Evolutionary conservation across 805 yeast species (phyloP).

Genomic region (Spathaspora gorwiae): DNA sequence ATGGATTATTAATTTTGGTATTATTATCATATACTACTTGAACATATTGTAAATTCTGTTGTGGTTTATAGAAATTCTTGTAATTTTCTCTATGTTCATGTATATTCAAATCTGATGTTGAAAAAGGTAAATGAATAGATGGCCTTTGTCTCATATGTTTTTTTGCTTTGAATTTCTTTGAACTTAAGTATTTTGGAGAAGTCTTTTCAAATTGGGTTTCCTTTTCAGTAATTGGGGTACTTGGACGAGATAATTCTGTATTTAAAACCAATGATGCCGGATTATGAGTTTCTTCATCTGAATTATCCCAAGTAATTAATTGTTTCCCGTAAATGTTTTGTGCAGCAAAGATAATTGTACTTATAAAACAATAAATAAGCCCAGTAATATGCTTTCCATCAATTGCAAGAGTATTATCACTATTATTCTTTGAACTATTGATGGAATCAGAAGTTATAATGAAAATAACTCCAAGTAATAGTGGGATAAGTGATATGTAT

Average conservation of each 20-base stretch:
- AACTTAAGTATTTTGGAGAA: background rate
- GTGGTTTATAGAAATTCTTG: slow-evolving; percentile 5
- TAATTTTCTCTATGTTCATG: slow-evolving; percentile 17
- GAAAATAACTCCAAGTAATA: slow-evolving; percentile 49
- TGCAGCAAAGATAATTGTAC: slow-evolving; percentile 73
- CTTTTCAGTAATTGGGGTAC: slow-evolving; percentile 9
- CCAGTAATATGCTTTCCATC: slow-evolving; percentile 49
- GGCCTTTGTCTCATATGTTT: slow-evolving; percentile 18
- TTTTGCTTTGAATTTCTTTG: slow-evolving; percentile 2
- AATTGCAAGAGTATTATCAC: slow-evolving; percentile 7
- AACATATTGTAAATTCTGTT: slow-evolving; percentile 6
- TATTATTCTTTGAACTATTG: slow-evolving; percentile 1
- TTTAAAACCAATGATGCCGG: slow-evolving; percentile 27
- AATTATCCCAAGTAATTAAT: slow-evolving; percentile 54
- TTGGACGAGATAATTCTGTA: slow-evolving; percentile 16
- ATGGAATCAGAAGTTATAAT: slow-evolving; percentile 35
- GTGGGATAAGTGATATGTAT: slow-evolving; percentile 48
- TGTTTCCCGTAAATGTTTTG: slow-evolving; percentile 86
- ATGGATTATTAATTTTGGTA: slow-evolving; percentile 16
- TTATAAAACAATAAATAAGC: slow-evolving; percentile 58
- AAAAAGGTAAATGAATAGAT: slow-evolving; percentile 24
- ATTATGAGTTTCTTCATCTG: slow-evolving; percentile 5
- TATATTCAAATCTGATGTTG: slow-evolving; percentile 28
- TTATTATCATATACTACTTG: slow-evolving; percentile 14
- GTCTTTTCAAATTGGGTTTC: background rate